These are phyloP conservation scores for Dictyostelium capitatum DNA, from an alignment of 78 protist genomes.

Conservation along the genomic window DNA sequence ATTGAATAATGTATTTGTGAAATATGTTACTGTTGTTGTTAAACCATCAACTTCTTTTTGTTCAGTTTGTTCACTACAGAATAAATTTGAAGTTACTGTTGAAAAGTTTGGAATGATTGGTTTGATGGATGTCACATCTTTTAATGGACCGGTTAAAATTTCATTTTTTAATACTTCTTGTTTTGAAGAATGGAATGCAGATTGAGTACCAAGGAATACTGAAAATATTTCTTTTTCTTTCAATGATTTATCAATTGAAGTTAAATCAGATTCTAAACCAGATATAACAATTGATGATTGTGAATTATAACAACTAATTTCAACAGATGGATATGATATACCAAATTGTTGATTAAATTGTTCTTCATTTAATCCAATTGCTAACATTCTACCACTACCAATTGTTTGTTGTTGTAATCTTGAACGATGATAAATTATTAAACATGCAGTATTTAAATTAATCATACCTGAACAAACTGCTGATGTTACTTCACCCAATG, in stretches of 20 bases:
- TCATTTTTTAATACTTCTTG: too few relatives aligned
- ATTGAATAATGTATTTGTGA: background rate
- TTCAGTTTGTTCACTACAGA: background rate
- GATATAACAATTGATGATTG: too few relatives aligned
- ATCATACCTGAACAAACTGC: constrained; percentile 37
- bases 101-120: constrained; percentile 26
- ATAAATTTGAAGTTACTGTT: background rate
- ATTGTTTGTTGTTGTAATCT: background rate
- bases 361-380: background rate
- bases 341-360: background rate
- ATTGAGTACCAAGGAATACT: too few relatives aligned
- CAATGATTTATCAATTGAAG: too few relatives aligned
- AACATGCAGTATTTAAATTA: background rate
- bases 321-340: background rate
- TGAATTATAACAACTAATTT: background rate
- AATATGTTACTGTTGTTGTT: background rate
- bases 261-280: too few relatives aligned
- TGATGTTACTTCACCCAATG: constrained; percentile 52
- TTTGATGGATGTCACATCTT: background rate
- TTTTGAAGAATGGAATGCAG: too few relatives aligned
- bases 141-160: background rate
- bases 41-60: background rate
- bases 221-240: too few relatives aligned
- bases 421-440: background rate
- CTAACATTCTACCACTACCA: constrained; percentile 64